Evolutionary conservation across 2,329 filamentous ascomycete genomes (phyloP), one percentile per base, ranked within the genome.

Genomic region (Dichotomopilus funicola): DNA sequence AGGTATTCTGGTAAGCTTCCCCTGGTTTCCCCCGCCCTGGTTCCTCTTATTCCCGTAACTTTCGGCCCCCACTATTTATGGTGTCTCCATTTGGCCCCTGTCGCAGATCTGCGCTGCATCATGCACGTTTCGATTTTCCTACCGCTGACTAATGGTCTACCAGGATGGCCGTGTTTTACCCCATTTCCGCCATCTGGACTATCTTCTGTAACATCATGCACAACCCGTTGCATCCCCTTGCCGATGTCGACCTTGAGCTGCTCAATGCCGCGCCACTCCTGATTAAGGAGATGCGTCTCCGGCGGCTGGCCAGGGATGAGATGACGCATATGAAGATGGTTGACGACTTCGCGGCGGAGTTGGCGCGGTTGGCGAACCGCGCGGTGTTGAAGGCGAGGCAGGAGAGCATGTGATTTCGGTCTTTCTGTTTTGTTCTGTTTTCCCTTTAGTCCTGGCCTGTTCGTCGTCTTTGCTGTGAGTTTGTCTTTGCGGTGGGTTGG

Each of bases 91-190:
- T 27, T 27, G 19, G 19, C 19, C 19, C 19, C 19, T 27, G 19
- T 27, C 19, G 19, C 19, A 27, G 19, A 27, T 27, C 19, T 27
- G 19, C 10, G 46, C 13, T 13, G 4, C 37, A 19, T 37, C 19
- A 37, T 12, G 5, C 9, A 13, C 11, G 4, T 38, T n/a, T 48
- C 37, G 9, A 9, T 12, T 40, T 12, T 9, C 9, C 12, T 12
- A 9, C 9, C 37, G 37, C 50, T 52, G 11, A 52, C 50, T 27
- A 6, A 27, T 36, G 12, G 1, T 9, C 8, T 12, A 40, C 8
- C 45, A 82, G 80, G 78, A 66, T 75, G n/a, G 65, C 81, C 3
- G 69, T 80, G 2, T 82, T 80, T 61, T 83, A 83, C 53, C 79
- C 80, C 1, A 75, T 80, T 53, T 75, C 77, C 0, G 79, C 80